Percentiles rank a stretch among this genome's conserved stretches.
Evolutionary conservation across 371 early-diverging fungal genomes (phyloP).

Genomic region (Rhizopus delemar): DNA sequence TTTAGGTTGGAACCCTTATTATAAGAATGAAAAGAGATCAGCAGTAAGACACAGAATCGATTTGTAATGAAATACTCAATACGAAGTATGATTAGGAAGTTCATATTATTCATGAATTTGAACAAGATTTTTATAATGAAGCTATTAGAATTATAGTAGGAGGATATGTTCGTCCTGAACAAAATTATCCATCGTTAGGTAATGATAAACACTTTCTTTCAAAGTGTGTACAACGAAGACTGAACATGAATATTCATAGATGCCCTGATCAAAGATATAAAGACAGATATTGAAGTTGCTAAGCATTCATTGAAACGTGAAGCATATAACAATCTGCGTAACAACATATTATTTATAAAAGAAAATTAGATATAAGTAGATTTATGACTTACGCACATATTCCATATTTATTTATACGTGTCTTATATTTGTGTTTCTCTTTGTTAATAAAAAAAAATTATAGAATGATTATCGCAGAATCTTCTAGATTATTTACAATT

Average conservation of each 20-base stretch:
- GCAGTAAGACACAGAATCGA: slow-evolving; percentile 55
- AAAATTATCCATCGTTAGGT: slow-evolving; percentile 86
- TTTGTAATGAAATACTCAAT: not conserved
- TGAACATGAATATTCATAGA: not conserved
- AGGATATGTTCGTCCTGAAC: slow-evolving; percentile 92
- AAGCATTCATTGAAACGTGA: slow-evolving; percentile 64
- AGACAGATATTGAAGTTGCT: slow-evolving; percentile 85
- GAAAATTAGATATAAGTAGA: not conserved
- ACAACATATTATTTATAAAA: not conserved
- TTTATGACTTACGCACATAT: not conserved
- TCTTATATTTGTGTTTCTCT: too few species aligned
- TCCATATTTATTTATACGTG: not conserved
- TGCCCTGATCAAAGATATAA: slow-evolving; percentile 68
- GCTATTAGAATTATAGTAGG: slow-evolving; percentile 79
- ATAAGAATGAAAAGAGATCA: slow-evolving; percentile 93
- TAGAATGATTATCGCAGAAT: too few species aligned
- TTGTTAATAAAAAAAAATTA: not conserved
- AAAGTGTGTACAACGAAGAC: not conserved
- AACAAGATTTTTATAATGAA: slow-evolving; percentile 88
- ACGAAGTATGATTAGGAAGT: slow-evolving; percentile 71
- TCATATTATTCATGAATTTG: slow-evolving; percentile 88
- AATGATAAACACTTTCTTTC: slow-evolving; percentile 17
- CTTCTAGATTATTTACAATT: too few species aligned
- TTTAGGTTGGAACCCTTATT: slow-evolving; percentile 98
- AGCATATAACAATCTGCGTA: slow-evolving; percentile 24